Percentiles rank a stretch among this genome's conserved stretches.
These are phyloP conservation scores for Diplocarpon rosae DNA, from an alignment of 2,329 filamentous ascomycete species.

Conservation along the genomic window DNA sequence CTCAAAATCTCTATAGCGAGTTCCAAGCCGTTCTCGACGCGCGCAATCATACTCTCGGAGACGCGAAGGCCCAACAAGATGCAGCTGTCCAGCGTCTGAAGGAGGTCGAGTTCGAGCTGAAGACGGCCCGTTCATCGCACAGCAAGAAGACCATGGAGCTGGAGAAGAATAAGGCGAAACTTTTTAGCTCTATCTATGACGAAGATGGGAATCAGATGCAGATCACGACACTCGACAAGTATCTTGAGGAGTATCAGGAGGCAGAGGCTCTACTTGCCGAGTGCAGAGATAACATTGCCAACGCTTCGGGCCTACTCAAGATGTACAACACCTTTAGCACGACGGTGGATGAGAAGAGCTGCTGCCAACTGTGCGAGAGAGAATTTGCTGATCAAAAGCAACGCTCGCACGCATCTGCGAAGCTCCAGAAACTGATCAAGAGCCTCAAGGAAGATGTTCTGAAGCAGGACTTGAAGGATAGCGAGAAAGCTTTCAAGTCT, in stretches of 20 bases:
- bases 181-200: conserved; percentile 38
- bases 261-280: conserved; percentile 41
- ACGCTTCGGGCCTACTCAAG: conserved; percentile 56
- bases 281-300: conserved; percentile 51
- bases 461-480: conserved; percentile 47
- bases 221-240: conserved; percentile 41
- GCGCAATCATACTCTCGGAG: conserved; percentile 46
- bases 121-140: conserved; percentile 50
- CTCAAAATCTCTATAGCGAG: conserved; percentile 56
- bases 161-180: conserved; percentile 46
- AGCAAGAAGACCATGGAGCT: conserved; percentile 54
- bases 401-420: conserved; percentile 53
- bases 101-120: conserved; percentile 64
- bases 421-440: conserved; percentile 52
- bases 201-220: conserved; percentile 27
- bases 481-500: conserved; percentile 40
- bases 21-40: conserved; percentile 54
- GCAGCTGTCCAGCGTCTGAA: conserved; percentile 60
- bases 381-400: conserved; percentile 50
- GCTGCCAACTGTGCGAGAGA: conserved; percentile 67
- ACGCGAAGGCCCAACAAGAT: conserved; percentile 61
- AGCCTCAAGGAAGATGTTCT: conserved; percentile 51
- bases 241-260: conserved; percentile 38
- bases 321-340: conserved; percentile 62
- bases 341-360: conserved; percentile 54